These are phyloP conservation scores for Monilinia laxa DNA, from an alignment of 2,329 filamentous ascomycete species.

Conservation along the genomic window DNA sequence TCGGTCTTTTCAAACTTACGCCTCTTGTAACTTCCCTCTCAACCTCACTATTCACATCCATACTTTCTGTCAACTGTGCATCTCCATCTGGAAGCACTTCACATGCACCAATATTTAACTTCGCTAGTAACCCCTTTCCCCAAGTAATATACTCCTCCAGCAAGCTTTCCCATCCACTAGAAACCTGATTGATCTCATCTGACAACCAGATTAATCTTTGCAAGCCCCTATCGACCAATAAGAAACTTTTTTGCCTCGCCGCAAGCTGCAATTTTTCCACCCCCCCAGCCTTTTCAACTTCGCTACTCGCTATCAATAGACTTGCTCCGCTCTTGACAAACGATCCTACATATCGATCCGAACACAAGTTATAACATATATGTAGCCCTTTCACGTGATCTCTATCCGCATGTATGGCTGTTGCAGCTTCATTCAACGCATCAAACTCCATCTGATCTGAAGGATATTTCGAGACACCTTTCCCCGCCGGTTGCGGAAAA, in stretches of 20 bases:
- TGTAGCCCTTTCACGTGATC: background rate
- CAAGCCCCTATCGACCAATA: background rate
- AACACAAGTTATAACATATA: background rate
- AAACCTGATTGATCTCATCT: background rate
- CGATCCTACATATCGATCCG: background rate
- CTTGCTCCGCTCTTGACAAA: slow-evolving; percentile 6
- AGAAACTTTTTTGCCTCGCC: background rate
- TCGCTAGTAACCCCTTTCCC: background rate
- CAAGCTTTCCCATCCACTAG: background rate
- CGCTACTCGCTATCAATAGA: background rate
- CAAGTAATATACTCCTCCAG: background rate
- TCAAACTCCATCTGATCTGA: slow-evolving; percentile 10
- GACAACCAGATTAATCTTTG: background rate
- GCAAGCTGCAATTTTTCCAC: background rate
- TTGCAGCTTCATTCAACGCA: background rate
- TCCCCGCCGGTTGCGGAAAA: background rate
- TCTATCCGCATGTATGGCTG: background rate
- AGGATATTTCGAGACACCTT: background rate
- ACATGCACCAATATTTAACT: background rate
- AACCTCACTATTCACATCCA: background rate
- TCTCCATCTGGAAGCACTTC: background rate
- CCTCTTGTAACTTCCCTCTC: background rate
- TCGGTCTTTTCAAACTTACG: background rate
- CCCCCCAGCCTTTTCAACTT: background rate
- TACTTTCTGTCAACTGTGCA: background rate